Conservation (phyloP, 2,329 filamentous ascomycete genomes). For the Lachnellula cervina region DNA sequence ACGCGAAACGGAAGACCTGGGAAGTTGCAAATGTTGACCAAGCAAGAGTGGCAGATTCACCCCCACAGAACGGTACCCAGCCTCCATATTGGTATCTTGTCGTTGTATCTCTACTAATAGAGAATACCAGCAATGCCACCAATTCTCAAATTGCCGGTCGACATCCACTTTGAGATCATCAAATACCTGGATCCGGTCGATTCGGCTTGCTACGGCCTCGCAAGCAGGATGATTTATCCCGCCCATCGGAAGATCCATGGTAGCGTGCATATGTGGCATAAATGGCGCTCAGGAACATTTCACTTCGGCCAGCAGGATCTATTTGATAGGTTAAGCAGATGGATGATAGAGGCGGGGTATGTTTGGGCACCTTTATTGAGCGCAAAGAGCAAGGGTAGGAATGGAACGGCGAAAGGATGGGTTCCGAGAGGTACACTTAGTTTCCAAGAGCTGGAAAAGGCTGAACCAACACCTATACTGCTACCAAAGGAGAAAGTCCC, state of each 20-base stretch:
- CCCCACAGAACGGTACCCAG: no score
- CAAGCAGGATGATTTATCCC: background rate
- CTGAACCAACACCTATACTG: no score
- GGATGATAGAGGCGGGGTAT: background rate
- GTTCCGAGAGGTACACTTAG: no score
- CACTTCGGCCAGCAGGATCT: background rate
- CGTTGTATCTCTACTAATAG: no score
- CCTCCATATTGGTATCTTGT: no score
- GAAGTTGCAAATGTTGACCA: no score
- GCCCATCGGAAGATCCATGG: background rate
- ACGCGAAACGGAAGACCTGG: no score
- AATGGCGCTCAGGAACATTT: background rate
- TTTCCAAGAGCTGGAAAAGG: no score
- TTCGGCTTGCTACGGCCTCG: background rate
- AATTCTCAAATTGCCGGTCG: background rate
- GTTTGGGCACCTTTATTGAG: background rate
- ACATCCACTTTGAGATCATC: background rate
- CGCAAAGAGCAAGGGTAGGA: no score
- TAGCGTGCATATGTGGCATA: background rate
- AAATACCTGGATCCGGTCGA: background rate
- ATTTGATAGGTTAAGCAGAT: background rate
- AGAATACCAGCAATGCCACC: background rate
- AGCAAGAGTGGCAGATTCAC: no score
- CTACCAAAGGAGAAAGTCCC: no score
- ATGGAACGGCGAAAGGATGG: no score